Percentiles rank a stretch among this genome's conserved stretches.
phyloP scores from a whole-genome alignment of 805 yeast genomes.

The Nakazawaea holstii region DNA sequence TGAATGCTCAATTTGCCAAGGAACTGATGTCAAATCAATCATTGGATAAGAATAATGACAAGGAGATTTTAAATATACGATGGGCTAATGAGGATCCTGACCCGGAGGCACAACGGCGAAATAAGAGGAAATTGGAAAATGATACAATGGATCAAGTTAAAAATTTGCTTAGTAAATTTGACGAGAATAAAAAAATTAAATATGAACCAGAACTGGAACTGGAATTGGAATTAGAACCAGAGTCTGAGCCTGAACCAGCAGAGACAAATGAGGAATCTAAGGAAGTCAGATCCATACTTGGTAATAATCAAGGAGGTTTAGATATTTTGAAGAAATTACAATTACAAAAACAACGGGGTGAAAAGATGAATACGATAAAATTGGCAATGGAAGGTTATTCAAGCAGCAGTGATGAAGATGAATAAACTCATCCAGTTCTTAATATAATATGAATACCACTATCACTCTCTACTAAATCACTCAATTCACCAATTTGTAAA shows the following conservation, averaged over 20 bases:
- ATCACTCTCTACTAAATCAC: conserved; percentile 80
- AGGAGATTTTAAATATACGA: conserved; percentile 62
- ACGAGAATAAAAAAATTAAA: conserved; percentile 18
- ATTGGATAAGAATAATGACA: conserved; percentile 39
- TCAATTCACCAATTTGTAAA: conserved; percentile 75
- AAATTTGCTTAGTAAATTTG: conserved; percentile 30
- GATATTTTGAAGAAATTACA: not conserved
- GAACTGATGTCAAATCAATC: conserved; percentile 91
- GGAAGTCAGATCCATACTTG: conserved; percentile 1
- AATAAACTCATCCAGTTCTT: conserved; percentile 57
- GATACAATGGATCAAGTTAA: conserved; percentile 49
- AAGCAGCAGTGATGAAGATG: conserved; percentile 9
- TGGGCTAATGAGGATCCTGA: conserved; percentile 94
- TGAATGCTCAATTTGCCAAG: conserved; percentile 88
- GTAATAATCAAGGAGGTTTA: not conserved
- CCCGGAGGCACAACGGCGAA: conserved; percentile 52
- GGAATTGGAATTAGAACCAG: conserved; percentile 22
- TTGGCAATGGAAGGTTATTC: conserved; percentile 1
- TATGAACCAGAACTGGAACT: too few species aligned
- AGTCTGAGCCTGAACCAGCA: conserved; percentile 18
- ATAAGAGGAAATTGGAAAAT: conserved; percentile 44
- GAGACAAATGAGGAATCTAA: conserved; percentile 1
- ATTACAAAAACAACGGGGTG: not conserved
- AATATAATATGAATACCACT: conserved; percentile 88
- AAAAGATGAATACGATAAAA: conserved; percentile 3